Evolutionary conservation across 208 protist genomes (phyloP).

Genomic region (Acanthamoeba culbertsoni): DNA sequence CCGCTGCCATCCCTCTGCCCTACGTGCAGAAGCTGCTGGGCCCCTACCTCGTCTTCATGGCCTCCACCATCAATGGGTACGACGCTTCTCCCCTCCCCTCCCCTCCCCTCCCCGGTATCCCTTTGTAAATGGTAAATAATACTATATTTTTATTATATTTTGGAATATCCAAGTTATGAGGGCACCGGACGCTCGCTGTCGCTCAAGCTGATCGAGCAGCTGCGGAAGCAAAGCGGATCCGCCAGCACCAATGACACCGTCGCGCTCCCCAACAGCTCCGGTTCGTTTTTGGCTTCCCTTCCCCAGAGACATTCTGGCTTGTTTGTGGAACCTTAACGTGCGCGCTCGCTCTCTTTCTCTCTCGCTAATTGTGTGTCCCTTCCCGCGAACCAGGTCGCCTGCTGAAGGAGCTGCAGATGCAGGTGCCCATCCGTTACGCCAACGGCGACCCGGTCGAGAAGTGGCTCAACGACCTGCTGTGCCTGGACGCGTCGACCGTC

Average conservation of each 20-base stretch:
- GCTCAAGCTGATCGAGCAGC: slow-evolving; percentile 98
- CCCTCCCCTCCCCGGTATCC: not conserved
- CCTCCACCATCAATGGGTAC: slow-evolving; percentile 98
- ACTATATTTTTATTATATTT: too few species aligned
- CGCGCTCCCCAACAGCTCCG: not conserved
- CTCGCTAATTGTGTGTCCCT: too few species aligned
- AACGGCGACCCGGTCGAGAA: slow-evolving; percentile 88
- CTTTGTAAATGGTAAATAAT: not conserved
- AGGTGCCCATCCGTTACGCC: slow-evolving; percentile 98
- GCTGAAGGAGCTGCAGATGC: slow-evolving; percentile 93
- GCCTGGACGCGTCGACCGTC: slow-evolving; percentile 91
- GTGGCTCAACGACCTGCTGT: slow-evolving; percentile 98
- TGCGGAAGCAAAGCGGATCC: slow-evolving; percentile 85
- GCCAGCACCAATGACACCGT: not conserved
- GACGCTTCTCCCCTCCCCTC: not conserved
- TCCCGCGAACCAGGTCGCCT: slow-evolving; percentile 80
- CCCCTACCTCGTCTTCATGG: slow-evolving; percentile 98
- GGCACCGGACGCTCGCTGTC: slow-evolving; percentile 96
- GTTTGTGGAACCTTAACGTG: too few species aligned
- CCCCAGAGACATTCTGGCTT: too few species aligned
- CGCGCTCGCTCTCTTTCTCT: too few species aligned
- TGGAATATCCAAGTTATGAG: slow-evolving; percentile 84
- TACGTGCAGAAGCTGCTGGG: slow-evolving; percentile 96
- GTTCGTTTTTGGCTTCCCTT: too few species aligned
- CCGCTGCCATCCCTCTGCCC: slow-evolving; percentile 98